These are phyloP conservation scores for Biscutella laevigata DNA, from an alignment of 441 rosid genomes.

Conservation along the genomic window DNA sequence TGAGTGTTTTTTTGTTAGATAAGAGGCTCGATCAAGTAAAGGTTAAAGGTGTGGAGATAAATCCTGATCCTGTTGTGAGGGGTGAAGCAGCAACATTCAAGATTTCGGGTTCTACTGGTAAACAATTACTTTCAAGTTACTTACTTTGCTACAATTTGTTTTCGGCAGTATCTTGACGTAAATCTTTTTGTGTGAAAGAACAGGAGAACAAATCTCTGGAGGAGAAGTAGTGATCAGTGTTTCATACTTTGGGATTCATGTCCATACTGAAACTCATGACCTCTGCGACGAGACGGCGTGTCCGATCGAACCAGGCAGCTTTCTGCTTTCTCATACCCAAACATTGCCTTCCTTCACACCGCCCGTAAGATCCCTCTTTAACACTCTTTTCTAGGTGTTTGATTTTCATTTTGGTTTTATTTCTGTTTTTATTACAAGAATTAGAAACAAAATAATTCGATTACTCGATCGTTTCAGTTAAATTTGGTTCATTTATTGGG, in stretches of 20 bases:
- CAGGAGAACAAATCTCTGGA: slow-evolving; percentile 52
- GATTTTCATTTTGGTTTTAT: not conserved
- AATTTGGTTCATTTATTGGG: too few species aligned
- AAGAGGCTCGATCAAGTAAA: slow-evolving; percentile 48
- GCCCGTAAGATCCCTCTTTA: slow-evolving; percentile 52
- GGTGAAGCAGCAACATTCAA: slow-evolving; percentile 75
- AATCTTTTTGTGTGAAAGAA: not conserved
- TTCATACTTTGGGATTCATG: slow-evolving; percentile 52
- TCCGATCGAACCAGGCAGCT: slow-evolving; percentile 64
- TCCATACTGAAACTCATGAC: slow-evolving; percentile 68
- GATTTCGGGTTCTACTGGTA: slow-evolving; percentile 69
- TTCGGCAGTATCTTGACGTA: not conserved
- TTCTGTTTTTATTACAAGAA: too few species aligned
- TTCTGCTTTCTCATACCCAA: slow-evolving; percentile 78
- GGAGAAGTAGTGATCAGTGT: slow-evolving; percentile 72
- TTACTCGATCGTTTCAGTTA: too few species aligned
- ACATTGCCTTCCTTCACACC: slow-evolving; percentile 76
- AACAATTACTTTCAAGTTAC: not conserved
- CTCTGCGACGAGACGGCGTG: slow-evolving; percentile 80
- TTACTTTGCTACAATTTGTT: not conserved
- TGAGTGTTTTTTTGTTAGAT: slow-evolving; percentile 33
- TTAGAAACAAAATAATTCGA: too few species aligned
- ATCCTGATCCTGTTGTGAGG: slow-evolving; percentile 70
- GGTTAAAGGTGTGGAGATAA: slow-evolving; percentile 61
- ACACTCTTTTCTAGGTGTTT: not conserved